A percentile compares a stretch with the other conserved stretches of the same genome.
Conservation (phyloP, 257 asterid species). For the Asclepias syriaca region DNA sequence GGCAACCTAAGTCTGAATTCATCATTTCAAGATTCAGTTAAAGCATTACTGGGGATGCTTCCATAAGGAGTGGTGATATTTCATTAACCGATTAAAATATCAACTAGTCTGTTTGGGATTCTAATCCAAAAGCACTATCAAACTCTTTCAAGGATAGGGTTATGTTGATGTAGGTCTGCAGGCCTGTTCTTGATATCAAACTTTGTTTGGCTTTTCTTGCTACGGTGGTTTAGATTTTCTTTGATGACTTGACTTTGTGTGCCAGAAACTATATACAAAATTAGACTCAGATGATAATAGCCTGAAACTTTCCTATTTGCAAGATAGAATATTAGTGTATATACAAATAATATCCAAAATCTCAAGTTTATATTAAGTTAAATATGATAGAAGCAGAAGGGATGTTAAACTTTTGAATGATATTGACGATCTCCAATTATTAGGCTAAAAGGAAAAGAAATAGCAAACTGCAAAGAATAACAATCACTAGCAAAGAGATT, state of each 20-base stretch:
- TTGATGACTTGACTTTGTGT: not conserved
- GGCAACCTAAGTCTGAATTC: not conserved
- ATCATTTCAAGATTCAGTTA: not conserved
- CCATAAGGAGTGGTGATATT: too few relatives aligned
- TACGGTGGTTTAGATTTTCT: not conserved
- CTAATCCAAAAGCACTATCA: not conserved
- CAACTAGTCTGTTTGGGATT: not conserved
- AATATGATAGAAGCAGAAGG: not conserved
- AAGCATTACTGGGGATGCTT: not conserved
- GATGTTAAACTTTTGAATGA: not conserved
- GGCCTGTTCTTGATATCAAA: not conserved
- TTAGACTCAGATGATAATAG: not conserved
- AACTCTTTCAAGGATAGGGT: not conserved
- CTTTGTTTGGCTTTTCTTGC: not conserved
- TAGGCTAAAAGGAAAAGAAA: not conserved
- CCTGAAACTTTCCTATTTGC: not conserved
- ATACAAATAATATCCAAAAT: not conserved
- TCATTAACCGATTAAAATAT: not conserved
- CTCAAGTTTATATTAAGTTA: not conserved
- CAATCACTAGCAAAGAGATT: constrained; percentile 9
- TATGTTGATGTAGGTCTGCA: not conserved
- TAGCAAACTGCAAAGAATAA: not conserved
- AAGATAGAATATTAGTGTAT: not conserved
- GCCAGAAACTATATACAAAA: not conserved
- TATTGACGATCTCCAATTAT: not conserved